A percentile compares a stretch with the other conserved stretches of the same genome.
These are phyloP conservation scores for Arabidopsis arenosa DNA, from an alignment of 345 rosid species.

Conservation along the genomic window DNA sequence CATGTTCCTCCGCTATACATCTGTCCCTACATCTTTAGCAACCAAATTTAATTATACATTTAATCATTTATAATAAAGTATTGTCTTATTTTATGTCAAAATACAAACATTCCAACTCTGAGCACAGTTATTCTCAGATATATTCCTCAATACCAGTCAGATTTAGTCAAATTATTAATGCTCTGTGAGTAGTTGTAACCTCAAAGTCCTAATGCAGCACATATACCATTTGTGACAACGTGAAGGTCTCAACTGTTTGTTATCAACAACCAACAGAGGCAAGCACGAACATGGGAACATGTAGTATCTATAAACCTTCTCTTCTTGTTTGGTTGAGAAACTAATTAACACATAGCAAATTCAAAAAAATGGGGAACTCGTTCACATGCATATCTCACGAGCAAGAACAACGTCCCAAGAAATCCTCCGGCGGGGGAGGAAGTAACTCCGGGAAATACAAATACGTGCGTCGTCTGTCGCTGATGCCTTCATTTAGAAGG, in stretches of 20 bases:
- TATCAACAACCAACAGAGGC: slow-evolving; percentile 27
- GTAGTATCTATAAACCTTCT: slow-evolving; percentile 28
- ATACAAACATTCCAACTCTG: slow-evolving; percentile 11
- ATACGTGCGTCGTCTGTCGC: slow-evolving; percentile 35
- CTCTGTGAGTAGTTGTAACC: background rate
- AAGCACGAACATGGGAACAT: slow-evolving; percentile 24
- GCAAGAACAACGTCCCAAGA: slow-evolving; percentile 37
- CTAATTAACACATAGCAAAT: background rate
- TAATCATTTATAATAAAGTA: slow-evolving; percentile 2
- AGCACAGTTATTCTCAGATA: slow-evolving; percentile 23
- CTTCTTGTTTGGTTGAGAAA: slow-evolving; percentile 2
- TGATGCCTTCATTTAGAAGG: slow-evolving; percentile 37
- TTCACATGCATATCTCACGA: slow-evolving; percentile 40
- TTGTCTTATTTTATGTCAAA: slow-evolving; percentile 13
- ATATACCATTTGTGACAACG: background rate
- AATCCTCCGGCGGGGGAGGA: slow-evolving; percentile 23
- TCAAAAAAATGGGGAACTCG: slow-evolving; percentile 32
- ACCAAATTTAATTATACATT: slow-evolving; percentile 17
- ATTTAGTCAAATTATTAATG: slow-evolving; percentile 5
- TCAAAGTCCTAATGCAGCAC: slow-evolving; percentile 4
- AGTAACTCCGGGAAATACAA: slow-evolving; percentile 27
- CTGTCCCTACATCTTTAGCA: slow-evolving; percentile 28
- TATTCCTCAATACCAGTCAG: slow-evolving; percentile 26
- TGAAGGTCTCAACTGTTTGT: slow-evolving; percentile 40
- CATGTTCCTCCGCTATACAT: slow-evolving; percentile 19